Percentiles rank a stretch among this genome's conserved stretches.
These are phyloP conservation scores for Coemansia sp. DNA, from an alignment of 192 early-diverging fungal genomes.

Conservation along the genomic window DNA sequence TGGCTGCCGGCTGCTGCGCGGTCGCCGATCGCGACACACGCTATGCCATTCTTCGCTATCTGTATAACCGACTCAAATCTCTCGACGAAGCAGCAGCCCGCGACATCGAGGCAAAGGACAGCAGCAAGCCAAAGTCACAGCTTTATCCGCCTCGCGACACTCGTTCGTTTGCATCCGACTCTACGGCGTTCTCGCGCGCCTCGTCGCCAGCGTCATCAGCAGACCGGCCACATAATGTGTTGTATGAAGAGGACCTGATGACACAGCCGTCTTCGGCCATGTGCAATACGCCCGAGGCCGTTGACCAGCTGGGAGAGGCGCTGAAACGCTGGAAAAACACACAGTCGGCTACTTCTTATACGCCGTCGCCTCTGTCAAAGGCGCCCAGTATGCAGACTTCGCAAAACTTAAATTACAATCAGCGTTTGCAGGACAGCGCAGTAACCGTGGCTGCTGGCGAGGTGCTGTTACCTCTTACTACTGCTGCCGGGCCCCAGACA, in stretches of 20 bases:
- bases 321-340: conserved; percentile 18
- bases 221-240: conserved; percentile 12
- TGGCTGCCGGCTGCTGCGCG: conserved; percentile 42
- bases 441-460: conserved; percentile 23
- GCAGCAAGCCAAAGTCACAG: background rate
- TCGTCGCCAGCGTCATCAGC: conserved; percentile 5
- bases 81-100: conserved; percentile 34
- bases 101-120: conserved; percentile 22
- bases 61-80: conserved; percentile 36
- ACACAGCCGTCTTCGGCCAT: conserved; percentile 30
- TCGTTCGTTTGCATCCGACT: conserved; percentile 50
- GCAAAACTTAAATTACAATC: conserved; percentile 14
- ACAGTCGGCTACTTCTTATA: conserved; percentile 7
- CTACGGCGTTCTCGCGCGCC: conserved; percentile 48
- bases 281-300: conserved; percentile 32
- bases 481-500: conserved; percentile 4
- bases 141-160: conserved; percentile 27
- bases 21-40: conserved; percentile 44
- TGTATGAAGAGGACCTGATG: background rate
- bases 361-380: conserved; percentile 33
- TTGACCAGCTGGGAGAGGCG: conserved; percentile 45
- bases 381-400: conserved; percentile 6
- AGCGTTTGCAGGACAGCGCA: conserved; percentile 14
- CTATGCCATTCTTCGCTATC: conserved; percentile 27
- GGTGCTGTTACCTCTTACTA: conserved; percentile 38